Base-by-base conservation (phyloP, 1,284 basidiomycete genomes). In the Exsudoporus floridanus region DNA sequence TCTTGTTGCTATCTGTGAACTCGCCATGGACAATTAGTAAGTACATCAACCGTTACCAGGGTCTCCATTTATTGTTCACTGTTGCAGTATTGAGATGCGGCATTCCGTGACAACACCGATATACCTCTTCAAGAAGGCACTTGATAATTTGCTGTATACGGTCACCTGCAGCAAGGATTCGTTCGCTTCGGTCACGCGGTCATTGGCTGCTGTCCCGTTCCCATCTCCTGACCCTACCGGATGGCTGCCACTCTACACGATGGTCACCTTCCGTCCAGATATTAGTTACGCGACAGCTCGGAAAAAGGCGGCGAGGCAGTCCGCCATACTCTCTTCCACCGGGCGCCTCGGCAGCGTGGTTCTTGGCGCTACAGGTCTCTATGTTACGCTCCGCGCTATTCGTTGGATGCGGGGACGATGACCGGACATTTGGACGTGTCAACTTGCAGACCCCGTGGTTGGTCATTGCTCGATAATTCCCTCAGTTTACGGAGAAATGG, bases 211-310 rank as follows among this genome's bases (percentile, higher is more conserved):
- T 52, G 72, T 76, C 45, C 74, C 83, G 16, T 91, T 87, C 67
- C 77, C 81, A 42, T 66, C 80, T 54, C 65, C 70, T 47, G 70
- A 76, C 49, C 83, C 86, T 35, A 70, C 71, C 53, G 90, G 90
- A 33, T 99, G 96, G 96, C 80, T 92, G 52, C 91, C 92, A 46
- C 78, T 97, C 49, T 99, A 99, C 72, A 91, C 91, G 31, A 96
- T 98, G 94, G 90, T 97, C 59, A 98, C 96, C 35, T 99, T 99
- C 76, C 82, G 94, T 36, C 92, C 93, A 40, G 95, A 98, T 70
- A 83, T 98, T 58, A 88, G 87, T 64, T 98, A 98, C 69, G 85
- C 86, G 54, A 82, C 80, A 35, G 91, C 83, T 39, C 78, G 79
- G 64, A 77, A 73, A 60, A 84, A 82, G 67, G 84, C 83, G 49